Base-by-base conservation (phyloP, 495 filamentous ascomycete genomes). In the Annulohypoxylon moriforme region DNA sequence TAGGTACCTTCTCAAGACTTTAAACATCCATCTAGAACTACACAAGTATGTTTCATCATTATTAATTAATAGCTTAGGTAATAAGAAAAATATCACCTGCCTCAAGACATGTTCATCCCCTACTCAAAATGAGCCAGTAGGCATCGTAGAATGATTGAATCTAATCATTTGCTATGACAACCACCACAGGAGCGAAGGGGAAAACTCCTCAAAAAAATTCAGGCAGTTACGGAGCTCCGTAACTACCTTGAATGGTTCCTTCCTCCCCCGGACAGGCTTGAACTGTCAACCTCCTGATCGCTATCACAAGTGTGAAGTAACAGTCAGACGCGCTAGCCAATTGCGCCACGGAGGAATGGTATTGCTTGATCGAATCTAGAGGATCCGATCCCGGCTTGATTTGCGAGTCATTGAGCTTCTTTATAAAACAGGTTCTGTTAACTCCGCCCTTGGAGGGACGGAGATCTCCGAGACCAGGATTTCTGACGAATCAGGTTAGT, bases 271-370 rank as follows among this genome's bases (percentile, higher is more conserved):
- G 47, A 52, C 47, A 52, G 47, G 47, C 47, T 52, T 52, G 47
- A 52, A 52, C 47, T 52, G 47, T 52, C 47, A 52, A 52, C 47
- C 47, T 52, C 47, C 47, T 52, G 47, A 52, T 52, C 7, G 22
- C 47, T n/a, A 22, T 24, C 22, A 29, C 47, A 8, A 6, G 1
- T 27, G 24, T 27, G 13, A 29, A 52, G 47, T 52, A 52, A 52
- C 47, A 52, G 47, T 52, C 47, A 52, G 47, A 52, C 47, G 47
- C 47, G 47, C 47, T 52, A 52, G 47, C 47, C 47, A 52, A 52
- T 52, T 52, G 47, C 47, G 47, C 47, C 47, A 52, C 47, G 47
- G 47, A 52, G 47, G 47, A 52, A 24, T 52, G 10, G 5, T 29
- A 29, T 29, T 29, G 16, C 4, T 22, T 10, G 4, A 10, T 22